phyloP scores from a whole-genome alignment of 2,329 filamentous ascomycete species.

The Fusarium sp. region DNA sequence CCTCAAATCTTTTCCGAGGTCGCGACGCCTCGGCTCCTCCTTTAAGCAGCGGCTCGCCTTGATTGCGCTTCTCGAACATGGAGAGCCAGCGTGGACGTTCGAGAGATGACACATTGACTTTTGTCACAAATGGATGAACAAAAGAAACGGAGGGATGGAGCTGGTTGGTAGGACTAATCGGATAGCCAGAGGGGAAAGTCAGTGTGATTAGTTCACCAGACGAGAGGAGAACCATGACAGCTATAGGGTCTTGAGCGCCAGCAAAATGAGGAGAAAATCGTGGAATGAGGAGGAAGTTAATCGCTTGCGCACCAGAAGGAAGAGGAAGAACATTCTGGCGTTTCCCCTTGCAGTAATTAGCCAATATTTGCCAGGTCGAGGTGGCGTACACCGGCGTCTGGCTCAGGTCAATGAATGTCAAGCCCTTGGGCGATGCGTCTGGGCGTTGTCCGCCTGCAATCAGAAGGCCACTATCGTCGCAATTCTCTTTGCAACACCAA shows the following conservation, averaged over 20 bases:
- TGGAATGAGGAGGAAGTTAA: conserved; percentile 85
- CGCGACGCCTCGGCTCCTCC: conserved; percentile 80
- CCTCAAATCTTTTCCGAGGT: conserved; percentile 79
- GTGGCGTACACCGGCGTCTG: conserved; percentile 90
- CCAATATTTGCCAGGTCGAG: conserved; percentile 85
- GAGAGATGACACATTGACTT: conserved; percentile 75
- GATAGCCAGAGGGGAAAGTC: conserved; percentile 90
- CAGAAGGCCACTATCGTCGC: conserved; percentile 90
- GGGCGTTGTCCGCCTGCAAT: conserved; percentile 82
- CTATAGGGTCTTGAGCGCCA: conserved; percentile 90
- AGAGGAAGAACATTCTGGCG: conserved; percentile 75
- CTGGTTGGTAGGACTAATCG: conserved; percentile 91
- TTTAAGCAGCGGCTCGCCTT: conserved; percentile 79
- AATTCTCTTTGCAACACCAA: conserved; percentile 95
- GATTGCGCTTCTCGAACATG: conserved; percentile 83
- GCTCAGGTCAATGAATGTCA: conserved; percentile 92
- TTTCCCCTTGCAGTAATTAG: conserved; percentile 82
- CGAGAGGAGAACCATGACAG: conserved; percentile 78
- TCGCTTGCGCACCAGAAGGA: conserved; percentile 78
- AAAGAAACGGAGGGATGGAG: conserved; percentile 88
- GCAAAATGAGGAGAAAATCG: conserved; percentile 84
- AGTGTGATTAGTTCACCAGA: conserved; percentile 91
- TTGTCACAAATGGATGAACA: conserved; percentile 87
- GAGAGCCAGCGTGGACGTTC: conserved; percentile 87
- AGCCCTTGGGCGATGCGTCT: conserved; percentile 73